These are phyloP conservation scores for Suillus weaverae DNA, from an alignment of 768 basidiomycete species.

Conservation along the genomic window DNA sequence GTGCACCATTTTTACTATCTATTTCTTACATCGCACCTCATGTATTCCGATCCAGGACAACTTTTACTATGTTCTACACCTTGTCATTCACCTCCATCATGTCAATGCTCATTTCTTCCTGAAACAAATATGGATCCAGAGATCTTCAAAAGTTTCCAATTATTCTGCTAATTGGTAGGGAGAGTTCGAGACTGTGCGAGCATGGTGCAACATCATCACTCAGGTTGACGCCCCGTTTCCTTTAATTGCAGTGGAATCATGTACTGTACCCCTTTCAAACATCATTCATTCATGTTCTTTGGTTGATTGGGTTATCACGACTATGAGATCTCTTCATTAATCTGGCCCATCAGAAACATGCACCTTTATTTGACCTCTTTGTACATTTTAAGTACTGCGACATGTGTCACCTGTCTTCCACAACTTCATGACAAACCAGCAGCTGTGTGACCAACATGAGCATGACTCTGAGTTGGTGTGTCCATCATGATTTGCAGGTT, in stretches of 20 bases:
- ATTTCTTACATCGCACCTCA: conserved; percentile 22
- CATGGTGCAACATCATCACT: conserved; percentile 70
- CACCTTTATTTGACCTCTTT: not conserved
- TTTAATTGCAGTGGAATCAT: conserved; percentile 40
- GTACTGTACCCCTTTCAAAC: not conserved
- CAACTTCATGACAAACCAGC: not conserved
- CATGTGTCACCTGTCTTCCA: not conserved
- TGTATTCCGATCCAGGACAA: conserved; percentile 34
- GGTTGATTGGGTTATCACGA: not conserved
- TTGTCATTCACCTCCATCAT: conserved; percentile 81
- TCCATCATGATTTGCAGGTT: no score
- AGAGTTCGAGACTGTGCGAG: conserved; percentile 82
- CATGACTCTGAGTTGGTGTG: no score
- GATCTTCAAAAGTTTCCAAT: conserved; percentile 21
- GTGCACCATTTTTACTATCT: conserved; percentile 23
- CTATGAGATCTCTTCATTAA: not conserved
- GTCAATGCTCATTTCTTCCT: conserved; percentile 73
- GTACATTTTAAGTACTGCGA: not conserved
- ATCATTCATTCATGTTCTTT: not conserved
- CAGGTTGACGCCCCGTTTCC: conserved; percentile 86
- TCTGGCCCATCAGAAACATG: no score
- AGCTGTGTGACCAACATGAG: no score
- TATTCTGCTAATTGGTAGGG: conserved; percentile 28
- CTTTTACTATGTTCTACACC: conserved; percentile 78
- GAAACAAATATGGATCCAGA: conserved; percentile 74